Percentiles rank a stretch among this genome's conserved stretches.
Conservation (phyloP, 345 rosid genomes). For the Citrus australasica region DNA sequence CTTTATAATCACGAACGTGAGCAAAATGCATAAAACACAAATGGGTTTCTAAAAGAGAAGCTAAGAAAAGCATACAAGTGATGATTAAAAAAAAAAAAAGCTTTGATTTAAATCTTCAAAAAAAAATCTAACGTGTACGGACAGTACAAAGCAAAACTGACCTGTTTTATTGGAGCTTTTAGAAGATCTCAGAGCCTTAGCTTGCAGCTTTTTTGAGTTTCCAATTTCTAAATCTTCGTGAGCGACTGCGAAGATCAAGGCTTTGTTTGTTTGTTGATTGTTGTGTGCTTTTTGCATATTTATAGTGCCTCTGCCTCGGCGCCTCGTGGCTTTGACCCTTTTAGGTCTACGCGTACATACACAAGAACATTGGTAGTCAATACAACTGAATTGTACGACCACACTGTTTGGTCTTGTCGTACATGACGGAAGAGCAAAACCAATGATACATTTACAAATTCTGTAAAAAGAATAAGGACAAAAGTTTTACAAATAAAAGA, state of each 20-base stretch:
- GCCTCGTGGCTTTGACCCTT: conserved; percentile 15
- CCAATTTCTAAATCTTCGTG: neutral
- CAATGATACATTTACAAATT: no score
- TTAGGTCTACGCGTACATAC: conserved; percentile 9
- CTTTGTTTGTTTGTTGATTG: neutral
- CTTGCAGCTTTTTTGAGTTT: neutral
- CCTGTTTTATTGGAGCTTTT: conserved; percentile 6
- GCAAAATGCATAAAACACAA: neutral
- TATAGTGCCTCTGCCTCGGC: neutral
- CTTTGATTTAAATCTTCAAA: neutral
- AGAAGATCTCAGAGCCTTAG: neutral
- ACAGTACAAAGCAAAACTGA: neutral
- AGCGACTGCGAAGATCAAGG: neutral
- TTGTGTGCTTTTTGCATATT: neutral
- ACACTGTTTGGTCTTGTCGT: no score
- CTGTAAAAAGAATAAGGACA: no score
- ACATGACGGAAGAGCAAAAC: no score
- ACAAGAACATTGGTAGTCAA: neutral
- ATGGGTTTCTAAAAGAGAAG: neutral
- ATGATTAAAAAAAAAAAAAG: neutral
- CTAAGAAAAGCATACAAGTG: neutral
- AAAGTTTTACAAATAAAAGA: no score
- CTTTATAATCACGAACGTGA: neutral
- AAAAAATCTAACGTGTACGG: neutral
- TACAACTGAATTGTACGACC: no score